phyloP scores from a whole-genome alignment of 345 rosid species.

The Eutrema heterophyllum region DNA sequence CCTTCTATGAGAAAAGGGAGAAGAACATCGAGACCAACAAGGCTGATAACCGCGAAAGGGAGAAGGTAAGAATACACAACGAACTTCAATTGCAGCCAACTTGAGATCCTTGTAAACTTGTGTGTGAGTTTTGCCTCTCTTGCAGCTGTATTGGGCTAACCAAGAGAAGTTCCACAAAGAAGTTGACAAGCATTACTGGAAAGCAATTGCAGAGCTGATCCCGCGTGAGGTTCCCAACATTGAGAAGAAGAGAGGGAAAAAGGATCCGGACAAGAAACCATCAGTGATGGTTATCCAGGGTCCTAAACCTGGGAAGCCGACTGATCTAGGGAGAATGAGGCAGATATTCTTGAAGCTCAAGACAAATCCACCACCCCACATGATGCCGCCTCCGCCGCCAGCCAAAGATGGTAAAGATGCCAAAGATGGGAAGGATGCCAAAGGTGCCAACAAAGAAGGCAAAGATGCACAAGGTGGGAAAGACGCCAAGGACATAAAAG shows the following conservation, averaged over 20 bases:
- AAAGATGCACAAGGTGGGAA: constrained; percentile 38
- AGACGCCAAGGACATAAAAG: constrained; percentile 38
- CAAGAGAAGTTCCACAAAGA: constrained; percentile 96
- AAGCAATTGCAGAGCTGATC: constrained; percentile 85
- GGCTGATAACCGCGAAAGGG: constrained; percentile 83
- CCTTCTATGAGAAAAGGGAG: constrained; percentile 80
- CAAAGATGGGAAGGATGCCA: constrained; percentile 34
- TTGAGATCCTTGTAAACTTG: neutral
- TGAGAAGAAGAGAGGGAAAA: constrained; percentile 78
- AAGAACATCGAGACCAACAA: constrained; percentile 63
- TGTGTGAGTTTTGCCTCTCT: neutral
- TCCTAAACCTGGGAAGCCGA: constrained; percentile 92
- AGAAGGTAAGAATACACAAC: constrained; percentile 48
- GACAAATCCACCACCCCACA: constrained; percentile 80
- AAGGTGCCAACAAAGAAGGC: constrained; percentile 32
- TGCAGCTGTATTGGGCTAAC: constrained; percentile 70
- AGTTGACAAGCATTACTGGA: constrained; percentile 86
- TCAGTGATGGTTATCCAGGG: constrained; percentile 65
- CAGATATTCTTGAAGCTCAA: constrained; percentile 76
- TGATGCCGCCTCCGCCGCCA: constrained; percentile 75
- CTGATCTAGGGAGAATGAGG: constrained; percentile 85
- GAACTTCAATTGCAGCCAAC: neutral
- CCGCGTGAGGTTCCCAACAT: constrained; percentile 88
- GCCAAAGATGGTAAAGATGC: constrained; percentile 46
- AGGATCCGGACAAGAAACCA: constrained; percentile 73